Conservation (phyloP, 805 yeast species). For the Tetrapisispora namnaoensis region DNA sequence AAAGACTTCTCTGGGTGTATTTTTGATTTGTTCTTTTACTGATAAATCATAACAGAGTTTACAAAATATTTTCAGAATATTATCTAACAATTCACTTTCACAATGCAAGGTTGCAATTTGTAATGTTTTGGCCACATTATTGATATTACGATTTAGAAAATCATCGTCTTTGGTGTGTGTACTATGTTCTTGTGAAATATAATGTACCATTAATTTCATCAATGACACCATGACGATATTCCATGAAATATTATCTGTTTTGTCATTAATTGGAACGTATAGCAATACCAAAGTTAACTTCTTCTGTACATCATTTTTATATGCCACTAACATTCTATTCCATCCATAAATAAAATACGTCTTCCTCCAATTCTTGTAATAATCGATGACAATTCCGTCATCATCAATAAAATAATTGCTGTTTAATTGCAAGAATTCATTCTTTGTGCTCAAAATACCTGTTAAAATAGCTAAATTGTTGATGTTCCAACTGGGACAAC, state of each 20-base stretch:
- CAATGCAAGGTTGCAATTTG: conserved; percentile 10
- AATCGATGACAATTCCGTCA: conserved; percentile 8
- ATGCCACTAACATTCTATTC: conserved; percentile 1
- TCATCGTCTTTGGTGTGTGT: not conserved
- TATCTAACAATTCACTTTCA: not conserved
- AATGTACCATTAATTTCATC: not conserved
- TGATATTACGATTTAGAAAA: conserved; percentile 8
- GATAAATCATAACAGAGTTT: conserved; percentile 9
- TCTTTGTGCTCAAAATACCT: conserved; percentile 18
- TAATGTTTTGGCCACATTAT: conserved; percentile 15
- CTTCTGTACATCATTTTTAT: not conserved
- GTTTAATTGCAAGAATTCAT: conserved; percentile 13
- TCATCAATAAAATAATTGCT: conserved; percentile 16
- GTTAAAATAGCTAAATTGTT: conserved; percentile 15
- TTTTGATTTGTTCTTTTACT: conserved; percentile 7
- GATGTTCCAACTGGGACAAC: conserved; percentile 15
- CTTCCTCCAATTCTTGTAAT: conserved; percentile 16
- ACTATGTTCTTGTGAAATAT: not conserved
- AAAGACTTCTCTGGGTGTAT: conserved; percentile 8
- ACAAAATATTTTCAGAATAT: conserved; percentile 7
- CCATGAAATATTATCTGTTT: conserved; percentile 9
- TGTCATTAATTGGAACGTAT: conserved; percentile 10
- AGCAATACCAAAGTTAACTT: not conserved
- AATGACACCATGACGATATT: conserved; percentile 9
- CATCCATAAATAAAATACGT: conserved; percentile 18